Evolutionary conservation across 805 yeast genomes (phyloP), one percentile per base, ranked within the genome.

Genomic region (Clavispora phyllophila): DNA sequence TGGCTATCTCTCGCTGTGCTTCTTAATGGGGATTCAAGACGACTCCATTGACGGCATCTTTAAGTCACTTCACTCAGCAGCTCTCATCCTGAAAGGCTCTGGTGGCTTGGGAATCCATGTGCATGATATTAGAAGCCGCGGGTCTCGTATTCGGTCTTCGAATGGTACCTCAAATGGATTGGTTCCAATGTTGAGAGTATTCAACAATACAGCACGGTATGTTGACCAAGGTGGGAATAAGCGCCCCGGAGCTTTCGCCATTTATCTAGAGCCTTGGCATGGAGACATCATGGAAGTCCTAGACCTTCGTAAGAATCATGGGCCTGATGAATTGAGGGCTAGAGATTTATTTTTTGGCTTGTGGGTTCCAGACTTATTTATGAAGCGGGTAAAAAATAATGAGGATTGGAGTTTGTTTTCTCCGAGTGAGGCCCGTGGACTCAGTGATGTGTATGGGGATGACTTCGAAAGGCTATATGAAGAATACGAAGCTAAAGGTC

Each of bases 141-240:
- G 97, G 9, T 76, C 96, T 1, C 82, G 83, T 61, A 89, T 91
- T 52, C 84, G 95, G 20, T 95, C 96, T 43, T 82, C 97, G 7
- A 87, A 87, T 60, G 99, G 98, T 41, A 80, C 86, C 9, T 88
- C 97, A 2, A 87, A 82, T 54, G 99, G 99, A 29, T 68, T 91
- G 38, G 83, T 90, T 33, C 99, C 99, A n/a, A 89, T 91, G 97
- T 70, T 91, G 22, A 80, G 96, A 54, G 98, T 91, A 9, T 91
- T 82, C 70, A 91, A 91, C 71, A 85, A 88, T 66, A 89, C 98
- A 20, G 98, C 99, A 15, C 79, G 96, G 54, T 91, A 90, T 58
- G 98, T 91, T 33, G 98, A 91, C 57, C 99, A 91, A 73, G 99
- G 99, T 49, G 98, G 98, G 43, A 91, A 91, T 68, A 90, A 90